These are phyloP conservation scores for Sutorius eximius DNA, from an alignment of 1,284 basidiomycete genomes.

Conservation along the genomic window DNA sequence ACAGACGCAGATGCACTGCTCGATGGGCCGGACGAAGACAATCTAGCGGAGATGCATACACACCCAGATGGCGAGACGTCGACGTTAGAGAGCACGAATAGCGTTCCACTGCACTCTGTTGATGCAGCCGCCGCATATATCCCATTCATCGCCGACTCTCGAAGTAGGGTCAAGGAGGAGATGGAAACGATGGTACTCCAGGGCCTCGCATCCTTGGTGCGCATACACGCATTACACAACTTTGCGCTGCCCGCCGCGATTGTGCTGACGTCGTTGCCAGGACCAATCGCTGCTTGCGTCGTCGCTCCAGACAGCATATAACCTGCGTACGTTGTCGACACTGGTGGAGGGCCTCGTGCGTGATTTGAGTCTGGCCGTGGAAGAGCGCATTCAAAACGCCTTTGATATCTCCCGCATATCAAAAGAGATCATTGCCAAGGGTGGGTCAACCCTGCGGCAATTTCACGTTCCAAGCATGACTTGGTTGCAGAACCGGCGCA, in stretches of 20 bases:
- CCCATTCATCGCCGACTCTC: constrained; percentile 69
- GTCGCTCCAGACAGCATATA: constrained; percentile 92
- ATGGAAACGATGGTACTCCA: constrained; percentile 87
- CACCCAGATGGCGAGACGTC: constrained; percentile 10
- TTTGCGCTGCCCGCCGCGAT: not conserved
- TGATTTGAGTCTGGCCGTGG: constrained; percentile 84
- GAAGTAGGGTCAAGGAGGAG: constrained; percentile 68
- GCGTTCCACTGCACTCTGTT: constrained; percentile 66
- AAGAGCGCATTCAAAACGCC: constrained; percentile 74
- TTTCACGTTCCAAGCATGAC: constrained; percentile 1
- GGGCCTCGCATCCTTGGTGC: constrained; percentile 72
- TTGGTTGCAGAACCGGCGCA: constrained; percentile 24
- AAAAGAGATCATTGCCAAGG: constrained; percentile 76
- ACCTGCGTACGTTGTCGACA: constrained; percentile 81
- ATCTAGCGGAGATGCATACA: not conserved
- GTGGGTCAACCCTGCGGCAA: constrained; percentile 40
- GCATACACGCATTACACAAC: constrained; percentile 25
- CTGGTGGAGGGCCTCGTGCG: constrained; percentile 79
- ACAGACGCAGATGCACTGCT: constrained; percentile 25
- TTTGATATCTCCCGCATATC: constrained; percentile 88
- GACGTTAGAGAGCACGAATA: constrained; percentile 6
- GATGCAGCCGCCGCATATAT: constrained; percentile 69
- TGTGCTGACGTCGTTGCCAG: constrained; percentile 40
- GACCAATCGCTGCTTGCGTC: constrained; percentile 88
- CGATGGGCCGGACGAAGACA: constrained; percentile 27